Evolutionary conservation across 257 asterid genomes (phyloP).

Genomic region (Ilex aquifolium): DNA sequence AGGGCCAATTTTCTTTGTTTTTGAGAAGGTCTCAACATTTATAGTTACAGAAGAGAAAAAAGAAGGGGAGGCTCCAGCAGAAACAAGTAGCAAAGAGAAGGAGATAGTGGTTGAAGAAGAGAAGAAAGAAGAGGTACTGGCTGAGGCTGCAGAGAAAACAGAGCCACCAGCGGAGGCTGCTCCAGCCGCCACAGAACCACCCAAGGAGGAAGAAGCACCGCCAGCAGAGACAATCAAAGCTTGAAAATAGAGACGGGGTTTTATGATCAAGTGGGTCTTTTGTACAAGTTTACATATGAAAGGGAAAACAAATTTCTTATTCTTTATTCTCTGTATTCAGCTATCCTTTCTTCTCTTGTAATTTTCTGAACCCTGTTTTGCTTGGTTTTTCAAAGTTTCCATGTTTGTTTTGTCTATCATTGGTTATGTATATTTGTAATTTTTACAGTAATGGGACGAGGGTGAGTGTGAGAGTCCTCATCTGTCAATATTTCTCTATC

Average conservation of each 20-base stretch:
- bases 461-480: too few species aligned
- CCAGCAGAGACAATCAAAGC: slow-evolving; percentile 44
- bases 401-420: too few species aligned
- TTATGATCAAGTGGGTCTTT: neutral
- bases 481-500: too few species aligned
- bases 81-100: slow-evolving; percentile 25
- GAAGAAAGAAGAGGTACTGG: slow-evolving; percentile 22
- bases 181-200: slow-evolving; percentile 15
- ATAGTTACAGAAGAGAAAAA: slow-evolving; percentile 40
- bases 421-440: too few species aligned
- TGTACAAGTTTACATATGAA: slow-evolving; percentile 14
- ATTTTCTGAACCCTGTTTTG: neutral
- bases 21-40: slow-evolving; percentile 61
- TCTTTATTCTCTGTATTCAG: slow-evolving; percentile 23
- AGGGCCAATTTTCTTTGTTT: slow-evolving; percentile 65
- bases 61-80: slow-evolving; percentile 25
- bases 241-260: slow-evolving; percentile 9
- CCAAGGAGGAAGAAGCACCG: slow-evolving; percentile 32
- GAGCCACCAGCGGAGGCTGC: slow-evolving; percentile 14
- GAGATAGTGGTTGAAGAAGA: slow-evolving; percentile 43
- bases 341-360: too few species aligned
- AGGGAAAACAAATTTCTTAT: slow-evolving; percentile 34
- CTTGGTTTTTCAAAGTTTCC: too few species aligned
- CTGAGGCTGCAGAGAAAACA: slow-evolving; percentile 6
- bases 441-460: too few species aligned